These are phyloP conservation scores for Penicillium pancosmium DNA, from an alignment of 495 filamentous ascomycete species.

Conservation along the genomic window DNA sequence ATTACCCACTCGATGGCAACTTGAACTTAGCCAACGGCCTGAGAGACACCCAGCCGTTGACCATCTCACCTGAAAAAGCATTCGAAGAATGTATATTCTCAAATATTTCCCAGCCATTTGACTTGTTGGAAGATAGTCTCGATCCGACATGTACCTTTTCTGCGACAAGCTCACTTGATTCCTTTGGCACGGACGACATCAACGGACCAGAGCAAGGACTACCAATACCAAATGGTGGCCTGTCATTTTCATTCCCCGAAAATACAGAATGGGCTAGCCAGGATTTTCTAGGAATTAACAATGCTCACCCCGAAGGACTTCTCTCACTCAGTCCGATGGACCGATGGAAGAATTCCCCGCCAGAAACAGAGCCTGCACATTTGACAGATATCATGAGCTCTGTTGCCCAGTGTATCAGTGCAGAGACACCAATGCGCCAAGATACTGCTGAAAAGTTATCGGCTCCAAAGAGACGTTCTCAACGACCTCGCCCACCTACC, in stretches of 20 bases:
- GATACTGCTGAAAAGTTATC: background rate
- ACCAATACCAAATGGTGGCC: background rate
- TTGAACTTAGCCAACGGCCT: background rate
- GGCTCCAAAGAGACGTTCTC: background rate
- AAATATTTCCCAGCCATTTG: background rate
- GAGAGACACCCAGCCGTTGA: background rate
- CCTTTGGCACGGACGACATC: background rate
- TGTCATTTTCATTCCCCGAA: background rate
- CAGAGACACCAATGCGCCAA: background rate
- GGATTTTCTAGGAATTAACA: background rate
- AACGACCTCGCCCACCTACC: background rate
- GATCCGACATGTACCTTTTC: background rate
- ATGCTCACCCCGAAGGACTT: background rate
- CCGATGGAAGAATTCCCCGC: conserved; percentile 11
- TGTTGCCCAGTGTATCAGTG: background rate
- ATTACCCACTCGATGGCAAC: background rate
- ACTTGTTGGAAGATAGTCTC: background rate
- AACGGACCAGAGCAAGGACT: background rate
- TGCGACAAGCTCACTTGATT: background rate
- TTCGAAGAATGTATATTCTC: background rate
- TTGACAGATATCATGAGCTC: conserved; percentile 10
- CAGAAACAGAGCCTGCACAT: conserved; percentile 9
- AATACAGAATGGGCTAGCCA: background rate
- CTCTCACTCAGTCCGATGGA: conserved; percentile 7
- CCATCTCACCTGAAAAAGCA: background rate